phyloP scores from a whole-genome alignment of 1,139 yeast genomes.

The Kodamaea alishanica region DNA sequence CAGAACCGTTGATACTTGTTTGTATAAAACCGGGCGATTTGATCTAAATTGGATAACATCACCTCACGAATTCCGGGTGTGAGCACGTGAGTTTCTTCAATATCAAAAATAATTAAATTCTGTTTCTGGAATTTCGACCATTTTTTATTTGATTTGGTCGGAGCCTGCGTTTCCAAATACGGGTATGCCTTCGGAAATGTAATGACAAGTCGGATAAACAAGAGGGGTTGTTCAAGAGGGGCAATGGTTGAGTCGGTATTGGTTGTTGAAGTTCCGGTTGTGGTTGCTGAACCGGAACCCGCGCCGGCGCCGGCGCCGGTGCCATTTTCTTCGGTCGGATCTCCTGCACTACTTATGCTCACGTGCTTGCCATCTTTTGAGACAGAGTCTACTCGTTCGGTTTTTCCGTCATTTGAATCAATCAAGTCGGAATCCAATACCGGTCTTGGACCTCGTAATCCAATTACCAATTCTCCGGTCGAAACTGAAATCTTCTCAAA shows the following conservation, averaged over 20 bases:
- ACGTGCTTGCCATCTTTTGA: no score
- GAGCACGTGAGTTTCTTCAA: constrained; percentile 78
- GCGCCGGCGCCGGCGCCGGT: not conserved
- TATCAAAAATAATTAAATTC: constrained; percentile 42
- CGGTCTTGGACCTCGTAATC: constrained; percentile 65
- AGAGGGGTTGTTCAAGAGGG: constrained; percentile 46
- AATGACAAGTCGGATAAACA: constrained; percentile 67
- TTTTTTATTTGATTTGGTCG: constrained; percentile 18
- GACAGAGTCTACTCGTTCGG: not conserved
- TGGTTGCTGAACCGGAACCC: not conserved
- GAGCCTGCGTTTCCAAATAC: constrained; percentile 44
- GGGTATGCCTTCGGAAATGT: constrained; percentile 76
- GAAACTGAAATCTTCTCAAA: constrained; percentile 88
- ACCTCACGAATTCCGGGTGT: constrained; percentile 43
- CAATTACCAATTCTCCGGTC: constrained; percentile 72
- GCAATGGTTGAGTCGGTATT: constrained; percentile 2
- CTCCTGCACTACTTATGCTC: no score
- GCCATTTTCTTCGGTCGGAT: no score
- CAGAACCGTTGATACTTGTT: constrained; percentile 59
- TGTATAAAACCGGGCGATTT: constrained; percentile 57
- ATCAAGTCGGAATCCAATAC: constrained; percentile 1
- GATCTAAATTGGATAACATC: constrained; percentile 48
- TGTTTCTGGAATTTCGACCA: constrained; percentile 21
- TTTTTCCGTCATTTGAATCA: not conserved
- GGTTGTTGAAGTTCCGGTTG: not conserved